Percentiles rank a stretch among this genome's conserved stretches.
phyloP scores from a whole-genome alignment of 192 early-diverging fungal genomes.

The Entomortierella beljakovae region DNA sequence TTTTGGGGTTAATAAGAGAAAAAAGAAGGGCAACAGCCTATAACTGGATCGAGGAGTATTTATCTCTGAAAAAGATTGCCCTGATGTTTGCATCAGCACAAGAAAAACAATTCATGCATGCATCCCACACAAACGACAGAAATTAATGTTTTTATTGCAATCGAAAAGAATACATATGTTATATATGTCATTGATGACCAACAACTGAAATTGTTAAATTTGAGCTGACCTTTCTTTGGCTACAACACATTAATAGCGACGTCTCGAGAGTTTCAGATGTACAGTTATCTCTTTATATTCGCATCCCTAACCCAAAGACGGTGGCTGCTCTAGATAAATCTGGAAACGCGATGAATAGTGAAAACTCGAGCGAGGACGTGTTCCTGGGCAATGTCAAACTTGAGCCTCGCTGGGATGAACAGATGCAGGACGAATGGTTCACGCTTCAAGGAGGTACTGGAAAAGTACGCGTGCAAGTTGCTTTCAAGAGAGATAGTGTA shows the following conservation, averaged over 20 bases:
- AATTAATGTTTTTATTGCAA: too few relatives aligned
- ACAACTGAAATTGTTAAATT: too few relatives aligned
- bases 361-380: constrained; percentile 58
- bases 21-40: constrained; percentile 3
- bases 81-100: background rate
- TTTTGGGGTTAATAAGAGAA: constrained; percentile 2
- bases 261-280: constrained; percentile 73
- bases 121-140: background rate
- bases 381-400: constrained; percentile 68
- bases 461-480: constrained; percentile 78
- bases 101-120: constrained; percentile 12
- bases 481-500: constrained; percentile 78
- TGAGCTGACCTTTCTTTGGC: background rate
- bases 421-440: constrained; percentile 76
- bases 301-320: constrained; percentile 61
- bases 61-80: background rate
- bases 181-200: too few relatives aligned
- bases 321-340: constrained; percentile 52
- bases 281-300: constrained; percentile 69
- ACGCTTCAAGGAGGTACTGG: constrained; percentile 75
- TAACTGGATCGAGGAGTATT: constrained; percentile 8
- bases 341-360: constrained; percentile 49
- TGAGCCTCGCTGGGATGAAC: constrained; percentile 63
- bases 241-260: constrained; percentile 53
- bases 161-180: too few relatives aligned